Conservation (phyloP, 805 yeast genomes). For the Schwanniomyces polymorphus region DNA sequence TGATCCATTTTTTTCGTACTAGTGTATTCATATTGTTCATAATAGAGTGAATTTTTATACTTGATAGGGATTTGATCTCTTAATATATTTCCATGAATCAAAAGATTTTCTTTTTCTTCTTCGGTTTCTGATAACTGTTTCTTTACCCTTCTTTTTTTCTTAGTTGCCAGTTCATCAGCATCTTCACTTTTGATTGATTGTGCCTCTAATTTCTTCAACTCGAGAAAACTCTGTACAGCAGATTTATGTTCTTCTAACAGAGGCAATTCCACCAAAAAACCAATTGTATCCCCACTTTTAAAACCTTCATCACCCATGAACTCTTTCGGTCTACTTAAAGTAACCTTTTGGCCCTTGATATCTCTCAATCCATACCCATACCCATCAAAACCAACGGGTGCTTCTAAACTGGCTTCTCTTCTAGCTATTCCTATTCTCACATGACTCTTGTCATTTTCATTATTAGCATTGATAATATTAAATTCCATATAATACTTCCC, state of each 20-base stretch:
- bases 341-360: conserved; percentile 70
- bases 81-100: conserved; percentile 43
- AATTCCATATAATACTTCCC: conserved; percentile 84
- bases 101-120: conserved; percentile 16
- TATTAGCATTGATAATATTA: conserved; percentile 48
- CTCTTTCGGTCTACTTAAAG: conserved; percentile 65
- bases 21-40: conserved; percentile 82
- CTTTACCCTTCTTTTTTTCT: conserved; percentile 13
- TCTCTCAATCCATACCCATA: conserved; percentile 93
- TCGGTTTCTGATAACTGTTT: conserved; percentile 14
- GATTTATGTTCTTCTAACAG: conserved; percentile 41
- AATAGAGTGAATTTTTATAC: conserved; percentile 73
- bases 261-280: conserved; percentile 75
- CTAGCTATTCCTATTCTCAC: conserved; percentile 83
- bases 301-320: conserved; percentile 56
- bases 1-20: conserved; percentile 72
- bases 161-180: conserved; percentile 7
- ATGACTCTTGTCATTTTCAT: conserved; percentile 42
- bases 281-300: conserved; percentile 77
- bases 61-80: conserved; percentile 89
- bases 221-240: conserved; percentile 34
- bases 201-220: conserved; percentile 2
- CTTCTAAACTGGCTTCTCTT: conserved; percentile 85
- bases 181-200: conserved; percentile 1
- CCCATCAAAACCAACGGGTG: conserved; percentile 94